Base-by-base conservation (phyloP, 768 basidiomycete species). In the Rhizopogon vinicolor region DNA sequence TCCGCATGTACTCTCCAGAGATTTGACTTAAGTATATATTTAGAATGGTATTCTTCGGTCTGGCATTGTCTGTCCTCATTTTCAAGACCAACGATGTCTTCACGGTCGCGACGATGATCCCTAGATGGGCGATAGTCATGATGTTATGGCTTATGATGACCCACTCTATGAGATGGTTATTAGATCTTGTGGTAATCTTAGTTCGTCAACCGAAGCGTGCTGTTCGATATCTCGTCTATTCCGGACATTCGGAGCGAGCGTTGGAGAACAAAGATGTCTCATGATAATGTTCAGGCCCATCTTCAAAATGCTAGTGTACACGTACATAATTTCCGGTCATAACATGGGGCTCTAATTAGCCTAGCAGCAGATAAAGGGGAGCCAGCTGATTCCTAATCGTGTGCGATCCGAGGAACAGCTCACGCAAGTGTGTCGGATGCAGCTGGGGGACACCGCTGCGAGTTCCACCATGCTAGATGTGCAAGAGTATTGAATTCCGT, bases 11-110 rank as follows among this genome's bases (percentile, higher is more conserved):
- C 25, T 10, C 7, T 7, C 18, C 54, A 54, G 28, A 39, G 3
- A 4, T 22, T 31, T 55, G 37, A 55, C 37, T 16, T 9, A 35
- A 28, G 22, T 18, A 39, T 28, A 7, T 51, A 31, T 18, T 39
- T 28, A 72, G 70, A 9, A 64, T 69, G 58, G 53, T 65, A 2
- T 61, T 60, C 18, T 73, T 72, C 58, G n/a, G 66, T 2, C 51
- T 56, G 1, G 64, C 68, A 1, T 61, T 73, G 51, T 57, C 60
- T 8, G 14, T 61, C 29, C 55, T 60, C 42, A 71, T 68, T 53
- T 65, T 72, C 55, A 31, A 55, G n/a, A 48, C 57, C 13, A 58
- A 58, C 13, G 58, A 50, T 12, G 18, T 41, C 14, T 14, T 53
- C 7, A 60, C 64, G 7, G 64, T 59, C 9, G 44, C 56, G 33